Evolutionary conservation across 345 rosid genomes (phyloP), one percentile per base, ranked within the genome.

Genomic region (Sonneratia alba): DNA sequence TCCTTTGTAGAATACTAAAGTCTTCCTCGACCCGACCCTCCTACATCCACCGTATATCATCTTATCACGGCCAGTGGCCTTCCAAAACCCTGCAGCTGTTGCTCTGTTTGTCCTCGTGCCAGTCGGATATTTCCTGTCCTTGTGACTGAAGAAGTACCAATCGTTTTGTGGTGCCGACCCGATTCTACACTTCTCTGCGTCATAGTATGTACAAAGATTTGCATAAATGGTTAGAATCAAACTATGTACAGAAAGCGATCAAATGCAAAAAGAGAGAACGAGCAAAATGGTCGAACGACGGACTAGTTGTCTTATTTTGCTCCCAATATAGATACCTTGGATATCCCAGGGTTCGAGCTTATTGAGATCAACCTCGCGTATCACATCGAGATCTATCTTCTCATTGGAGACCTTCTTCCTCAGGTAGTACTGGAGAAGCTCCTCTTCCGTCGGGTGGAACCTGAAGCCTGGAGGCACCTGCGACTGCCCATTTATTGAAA

Each of bases 271-370:
- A 27, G 32, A 27, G 32, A 27, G 32, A 27, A 27, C 32, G 32
- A 27, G 32, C 32, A 27, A 27, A 27, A 27, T 27, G 32, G 32
- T 27, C 32, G 32, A 27, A 27, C 32, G 32, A 27, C 32, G 1
- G 32, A 27, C 32, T 27, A 1, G 32, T 27, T 27, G 32, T 27
- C 32, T 27, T 27, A 27, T 27, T 27, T 27, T 27, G 32, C 32
- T 27, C 32, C 32, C 32, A 8, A 8, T 40, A 40, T 4, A 40
- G 5, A 53, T 53, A 91, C 98, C 98, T 85, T 92, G 98, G 68
- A 94, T 88, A 82, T 94, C 98, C 98, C 98, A 94, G 16, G 98
- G 98, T 77, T 94, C 98, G 53, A 94, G 98, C 87, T 94, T 94
- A 76, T 92, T 94, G 67, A 94, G 98, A 87, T 94, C 98, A 6